Conservation (phyloP, 805 yeast species). For the Wickerhamomyces sydowiorum region DNA sequence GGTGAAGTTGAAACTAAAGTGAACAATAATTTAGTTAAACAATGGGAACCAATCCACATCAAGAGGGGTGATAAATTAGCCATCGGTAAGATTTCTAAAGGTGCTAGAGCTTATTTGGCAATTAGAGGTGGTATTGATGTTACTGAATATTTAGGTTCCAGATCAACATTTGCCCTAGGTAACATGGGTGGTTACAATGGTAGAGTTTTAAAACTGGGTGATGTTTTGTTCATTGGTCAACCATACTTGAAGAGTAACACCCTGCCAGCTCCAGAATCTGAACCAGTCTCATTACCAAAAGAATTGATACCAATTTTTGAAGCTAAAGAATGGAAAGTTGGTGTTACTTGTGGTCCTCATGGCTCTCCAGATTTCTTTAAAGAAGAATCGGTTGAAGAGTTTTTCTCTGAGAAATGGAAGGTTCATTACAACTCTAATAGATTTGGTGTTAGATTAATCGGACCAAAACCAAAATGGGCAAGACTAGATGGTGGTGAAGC, state of each 20-base stretch:
- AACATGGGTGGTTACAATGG: conserved; percentile 93
- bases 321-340: conserved; percentile 64
- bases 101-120: conserved; percentile 88
- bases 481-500: conserved; percentile 96
- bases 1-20: conserved; percentile 67
- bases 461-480: conserved; percentile 97
- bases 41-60: conserved; percentile 70
- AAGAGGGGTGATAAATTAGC: conserved; percentile 70
- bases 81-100: conserved; percentile 76
- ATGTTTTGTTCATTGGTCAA: conserved; percentile 81
- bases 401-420: conserved; percentile 80
- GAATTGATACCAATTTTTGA: conserved; percentile 29
- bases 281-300: conserved; percentile 53
- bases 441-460: conserved; percentile 90
- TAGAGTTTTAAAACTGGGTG: conserved; percentile 86
- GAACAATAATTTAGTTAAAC: conserved; percentile 49
- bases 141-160: conserved; percentile 89
- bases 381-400: conserved; percentile 64
- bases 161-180: conserved; percentile 94
- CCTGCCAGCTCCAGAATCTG: conserved; percentile 66
- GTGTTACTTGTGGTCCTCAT: conserved; percentile 96
- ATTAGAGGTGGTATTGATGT: conserved; percentile 93
- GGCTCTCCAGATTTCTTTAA: conserved; percentile 95
- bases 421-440: conserved; percentile 96
- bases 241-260: conserved; percentile 63